A percentile compares a stretch with the other conserved stretches of the same genome.
Conservation (phyloP, 805 yeast species). For the Saturnispora saitoi region DNA sequence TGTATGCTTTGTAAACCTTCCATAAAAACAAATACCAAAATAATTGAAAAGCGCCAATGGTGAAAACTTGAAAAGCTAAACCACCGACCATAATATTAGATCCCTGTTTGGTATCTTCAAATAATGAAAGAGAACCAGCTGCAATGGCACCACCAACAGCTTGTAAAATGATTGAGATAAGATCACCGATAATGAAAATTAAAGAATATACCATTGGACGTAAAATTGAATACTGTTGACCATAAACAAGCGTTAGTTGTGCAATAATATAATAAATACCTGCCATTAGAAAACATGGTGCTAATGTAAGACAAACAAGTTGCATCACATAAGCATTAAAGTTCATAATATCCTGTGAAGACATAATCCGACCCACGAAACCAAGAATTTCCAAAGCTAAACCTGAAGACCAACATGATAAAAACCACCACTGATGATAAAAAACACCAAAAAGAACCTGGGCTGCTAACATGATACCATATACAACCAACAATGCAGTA, state of each 20-base stretch:
- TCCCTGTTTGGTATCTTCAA: conserved; percentile 35
- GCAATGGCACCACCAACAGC: conserved; percentile 74
- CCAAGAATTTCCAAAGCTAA: conserved; percentile 55
- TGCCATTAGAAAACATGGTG: conserved; percentile 80
- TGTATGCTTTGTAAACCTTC: conserved; percentile 27
- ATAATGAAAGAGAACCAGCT: conserved; percentile 33
- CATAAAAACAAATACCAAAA: conserved; percentile 41
- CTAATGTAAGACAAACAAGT: conserved; percentile 60
- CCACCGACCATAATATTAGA: conserved; percentile 71
- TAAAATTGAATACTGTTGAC: conserved; percentile 43
- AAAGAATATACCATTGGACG: conserved; percentile 59
- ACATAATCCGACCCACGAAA: conserved; percentile 44
- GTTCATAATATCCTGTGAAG: conserved; percentile 30
- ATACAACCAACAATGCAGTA: conserved; percentile 44
- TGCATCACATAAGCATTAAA: conserved; percentile 48
- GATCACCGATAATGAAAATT: conserved; percentile 60
- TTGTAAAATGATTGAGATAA: conserved; percentile 56
- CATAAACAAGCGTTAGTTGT: conserved; percentile 55
- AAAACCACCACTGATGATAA: conserved; percentile 58
- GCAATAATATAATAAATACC: conserved; percentile 70
- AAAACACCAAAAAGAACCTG: conserved; percentile 38
- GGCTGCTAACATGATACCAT: conserved; percentile 36
- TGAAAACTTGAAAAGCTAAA: conserved; percentile 62
- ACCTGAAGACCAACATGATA: conserved; percentile 45
- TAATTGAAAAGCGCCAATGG: conserved; percentile 53